A percentile compares a stretch with the other conserved stretches of the same genome.
phyloP scores from a whole-genome alignment of 108 stramenopile species.

The Cyclotella atomus region DNA sequence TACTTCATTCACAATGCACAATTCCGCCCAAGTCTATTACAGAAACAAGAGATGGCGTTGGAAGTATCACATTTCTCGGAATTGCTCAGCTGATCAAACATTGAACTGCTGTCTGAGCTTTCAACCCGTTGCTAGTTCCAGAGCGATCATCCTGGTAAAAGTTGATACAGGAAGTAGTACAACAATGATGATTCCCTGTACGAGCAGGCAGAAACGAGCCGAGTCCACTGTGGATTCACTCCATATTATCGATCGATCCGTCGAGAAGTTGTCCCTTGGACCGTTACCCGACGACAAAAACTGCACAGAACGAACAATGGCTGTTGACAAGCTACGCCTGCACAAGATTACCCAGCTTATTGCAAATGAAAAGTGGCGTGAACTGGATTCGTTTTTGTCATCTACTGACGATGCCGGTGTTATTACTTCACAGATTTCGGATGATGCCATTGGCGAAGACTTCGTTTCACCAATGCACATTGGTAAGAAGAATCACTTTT shows the following conservation, averaged over 20 bases:
- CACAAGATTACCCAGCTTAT: background rate
- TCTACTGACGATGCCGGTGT: background rate
- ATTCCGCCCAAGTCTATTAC: background rate
- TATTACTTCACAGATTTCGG: background rate
- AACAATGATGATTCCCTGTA: too few species aligned
- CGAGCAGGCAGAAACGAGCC: background rate
- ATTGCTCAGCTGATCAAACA: too few species aligned
- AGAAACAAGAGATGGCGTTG: background rate
- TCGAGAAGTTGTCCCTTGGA: background rate
- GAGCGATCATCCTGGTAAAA: too few species aligned
- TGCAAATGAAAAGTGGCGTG: background rate
- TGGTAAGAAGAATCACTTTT: background rate
- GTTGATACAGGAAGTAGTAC: too few species aligned
- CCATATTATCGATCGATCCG: background rate
- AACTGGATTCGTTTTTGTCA: background rate
- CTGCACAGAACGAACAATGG: background rate
- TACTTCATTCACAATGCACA: background rate
- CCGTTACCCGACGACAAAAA: background rate
- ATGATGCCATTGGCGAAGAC: background rate
- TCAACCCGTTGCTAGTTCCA: too few species aligned
- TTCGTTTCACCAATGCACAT: background rate
- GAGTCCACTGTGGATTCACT: background rate
- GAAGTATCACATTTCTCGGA: background rate
- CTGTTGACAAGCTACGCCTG: background rate
- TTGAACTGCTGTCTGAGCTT: too few species aligned